These are phyloP conservation scores for Pseudocercospora pini-densiflorae DNA, from an alignment of 2,329 filamentous ascomycete species.

Conservation along the genomic window DNA sequence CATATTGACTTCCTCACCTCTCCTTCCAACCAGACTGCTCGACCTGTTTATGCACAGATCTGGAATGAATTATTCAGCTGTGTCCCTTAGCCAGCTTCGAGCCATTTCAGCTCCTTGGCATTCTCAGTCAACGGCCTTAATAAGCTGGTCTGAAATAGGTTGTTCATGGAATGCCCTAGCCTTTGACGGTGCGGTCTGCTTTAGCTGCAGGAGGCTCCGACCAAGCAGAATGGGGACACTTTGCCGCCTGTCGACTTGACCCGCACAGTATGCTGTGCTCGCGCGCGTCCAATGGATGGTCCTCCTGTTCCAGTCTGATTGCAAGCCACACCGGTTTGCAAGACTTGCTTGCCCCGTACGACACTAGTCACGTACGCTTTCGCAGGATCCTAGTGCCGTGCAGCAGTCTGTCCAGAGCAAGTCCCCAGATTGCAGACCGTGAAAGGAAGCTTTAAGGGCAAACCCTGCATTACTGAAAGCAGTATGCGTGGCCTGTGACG, in stretches of 20 bases:
- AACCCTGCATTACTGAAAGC: not conserved
- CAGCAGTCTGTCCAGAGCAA: too few relatives aligned
- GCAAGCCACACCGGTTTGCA: too few relatives aligned
- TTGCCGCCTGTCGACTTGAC: not conserved
- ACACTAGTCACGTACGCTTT: too few relatives aligned
- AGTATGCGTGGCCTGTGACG: not conserved
- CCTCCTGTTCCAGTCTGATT: too few relatives aligned
- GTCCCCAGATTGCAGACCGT: not conserved
- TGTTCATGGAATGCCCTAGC: not conserved
- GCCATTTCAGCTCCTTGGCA: not conserved
- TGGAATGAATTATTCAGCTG: not conserved
- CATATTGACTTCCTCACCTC: too few relatives aligned
- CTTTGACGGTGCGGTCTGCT: not conserved
- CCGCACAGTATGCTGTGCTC: not conserved
- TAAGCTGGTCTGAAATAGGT: not conserved
- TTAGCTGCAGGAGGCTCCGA: not conserved
- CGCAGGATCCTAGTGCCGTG: too few relatives aligned
- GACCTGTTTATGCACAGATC: too few relatives aligned
- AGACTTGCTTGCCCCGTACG: too few relatives aligned
- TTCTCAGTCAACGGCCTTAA: not conserved
- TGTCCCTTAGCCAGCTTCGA: not conserved
- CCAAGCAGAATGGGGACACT: not conserved
- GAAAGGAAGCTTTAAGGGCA: not conserved
- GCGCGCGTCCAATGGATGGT: not conserved
- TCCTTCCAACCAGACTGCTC: too few relatives aligned